Evolutionary conservation across 23 red algal species (phyloP).

Genomic region (Gracilaria domingensis): DNA sequence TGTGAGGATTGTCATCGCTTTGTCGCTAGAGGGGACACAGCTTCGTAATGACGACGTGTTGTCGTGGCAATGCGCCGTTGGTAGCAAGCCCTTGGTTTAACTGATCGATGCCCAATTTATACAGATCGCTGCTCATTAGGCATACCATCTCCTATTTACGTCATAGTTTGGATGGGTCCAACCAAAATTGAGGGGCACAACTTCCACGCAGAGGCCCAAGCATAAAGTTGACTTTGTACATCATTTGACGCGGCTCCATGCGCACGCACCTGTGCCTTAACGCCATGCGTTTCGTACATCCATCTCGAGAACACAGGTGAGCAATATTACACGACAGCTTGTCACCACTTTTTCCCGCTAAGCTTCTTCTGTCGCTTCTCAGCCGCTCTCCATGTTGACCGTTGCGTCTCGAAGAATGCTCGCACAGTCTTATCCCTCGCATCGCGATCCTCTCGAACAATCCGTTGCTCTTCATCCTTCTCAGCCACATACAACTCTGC

Average conservation of each 20-base stretch:
- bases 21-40: background rate
- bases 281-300: background rate
- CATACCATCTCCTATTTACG: background rate
- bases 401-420: slow-evolving; percentile 59
- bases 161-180: background rate
- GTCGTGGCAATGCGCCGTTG: background rate
- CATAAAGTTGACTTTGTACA: slow-evolving; percentile 20
- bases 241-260: background rate
- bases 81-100: background rate
- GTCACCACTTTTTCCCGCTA: slow-evolving; percentile 63
- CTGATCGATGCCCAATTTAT: background rate
- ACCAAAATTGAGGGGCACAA: background rate
- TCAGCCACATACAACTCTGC: slow-evolving; percentile 30
- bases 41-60: background rate
- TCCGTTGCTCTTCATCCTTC: background rate
- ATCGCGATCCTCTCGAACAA: slow-evolving; percentile 37
- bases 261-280: background rate
- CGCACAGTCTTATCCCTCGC: slow-evolving; percentile 34
- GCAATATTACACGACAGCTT: background rate
- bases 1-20: background rate
- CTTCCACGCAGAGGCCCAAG: background rate
- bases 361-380: slow-evolving; percentile 71
- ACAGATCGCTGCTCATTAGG: background rate
- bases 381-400: slow-evolving; percentile 55
- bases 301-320: background rate